These are phyloP conservation scores for Alternaria sp. DNA, from an alignment of 2,329 filamentous ascomycete genomes.

Conservation along the genomic window DNA sequence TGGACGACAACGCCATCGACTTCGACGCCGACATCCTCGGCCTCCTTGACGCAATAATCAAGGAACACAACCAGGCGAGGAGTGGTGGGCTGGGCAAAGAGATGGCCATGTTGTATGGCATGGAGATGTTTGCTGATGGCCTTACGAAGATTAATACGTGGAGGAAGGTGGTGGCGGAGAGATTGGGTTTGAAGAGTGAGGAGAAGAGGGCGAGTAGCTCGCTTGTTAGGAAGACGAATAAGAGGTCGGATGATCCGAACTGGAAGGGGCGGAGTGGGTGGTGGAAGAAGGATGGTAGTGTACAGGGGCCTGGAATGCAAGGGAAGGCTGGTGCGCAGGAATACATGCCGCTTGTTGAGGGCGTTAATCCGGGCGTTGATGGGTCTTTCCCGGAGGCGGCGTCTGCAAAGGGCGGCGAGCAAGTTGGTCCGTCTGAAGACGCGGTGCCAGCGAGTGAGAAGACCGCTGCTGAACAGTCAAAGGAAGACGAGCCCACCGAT, in stretches of 20 bases:
- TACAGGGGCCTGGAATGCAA: neutral
- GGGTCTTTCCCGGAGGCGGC: neutral
- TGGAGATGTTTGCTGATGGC: conserved; percentile 44
- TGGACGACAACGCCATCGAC: conserved; percentile 67
- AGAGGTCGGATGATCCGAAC: neutral
- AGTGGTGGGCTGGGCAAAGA: conserved; percentile 34
- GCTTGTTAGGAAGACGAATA: neutral
- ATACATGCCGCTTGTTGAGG: neutral
- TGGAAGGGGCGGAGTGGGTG: neutral
- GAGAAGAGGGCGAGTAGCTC: neutral
- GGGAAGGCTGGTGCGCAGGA: neutral
- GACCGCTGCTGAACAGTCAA: neutral
- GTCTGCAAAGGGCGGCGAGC: neutral
- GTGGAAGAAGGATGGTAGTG: neutral
- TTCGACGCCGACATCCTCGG: conserved; percentile 59
- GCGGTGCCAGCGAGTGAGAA: neutral
- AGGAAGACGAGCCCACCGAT: neutral
- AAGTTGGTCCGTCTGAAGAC: neutral
- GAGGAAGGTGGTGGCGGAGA: conserved; percentile 33
- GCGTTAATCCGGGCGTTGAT: neutral
- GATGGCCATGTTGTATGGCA: conserved; percentile 39
- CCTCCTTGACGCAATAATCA: conserved; percentile 46
- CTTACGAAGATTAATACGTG: conserved; percentile 39
- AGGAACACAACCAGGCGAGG: conserved; percentile 28
- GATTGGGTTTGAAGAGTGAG: conserved; percentile 30